Evolutionary conservation across 2,329 filamentous ascomycete genomes (phyloP).

Genomic region (Calonectria ilicicola): DNA sequence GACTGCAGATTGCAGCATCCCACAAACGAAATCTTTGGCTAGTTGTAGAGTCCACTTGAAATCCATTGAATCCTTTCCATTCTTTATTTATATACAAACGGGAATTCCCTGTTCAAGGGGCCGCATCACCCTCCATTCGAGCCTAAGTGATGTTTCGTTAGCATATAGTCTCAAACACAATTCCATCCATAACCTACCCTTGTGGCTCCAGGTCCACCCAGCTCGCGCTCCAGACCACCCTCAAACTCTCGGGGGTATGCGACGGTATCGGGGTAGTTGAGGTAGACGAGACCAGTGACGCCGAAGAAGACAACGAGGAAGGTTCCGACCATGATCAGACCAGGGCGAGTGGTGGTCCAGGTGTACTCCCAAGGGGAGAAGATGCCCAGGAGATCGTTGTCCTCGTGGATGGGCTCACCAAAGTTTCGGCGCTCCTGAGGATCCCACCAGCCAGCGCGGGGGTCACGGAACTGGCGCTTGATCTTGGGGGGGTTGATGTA

Average conservation of each 20-base stretch:
- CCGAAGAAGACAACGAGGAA: conserved; percentile 75
- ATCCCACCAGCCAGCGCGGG: conserved; percentile 95
- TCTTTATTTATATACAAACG: conserved; percentile 53
- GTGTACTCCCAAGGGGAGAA: conserved; percentile 93
- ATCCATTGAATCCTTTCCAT: conserved; percentile 37
- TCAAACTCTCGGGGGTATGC: conserved; percentile 78
- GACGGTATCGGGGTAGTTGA: conserved; percentile 78
- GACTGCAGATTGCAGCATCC: neutral
- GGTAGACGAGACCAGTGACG: conserved; percentile 75
- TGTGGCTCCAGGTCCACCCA: conserved; percentile 76
- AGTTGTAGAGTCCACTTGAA: conserved; percentile 13
- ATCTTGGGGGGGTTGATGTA: conserved; percentile 83
- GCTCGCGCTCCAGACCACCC: conserved; percentile 78
- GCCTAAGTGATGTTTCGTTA: conserved; percentile 55
- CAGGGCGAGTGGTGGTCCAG: conserved; percentile 79
- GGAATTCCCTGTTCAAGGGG: conserved; percentile 54
- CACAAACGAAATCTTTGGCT: conserved; percentile 7
- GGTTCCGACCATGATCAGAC: conserved; percentile 73
- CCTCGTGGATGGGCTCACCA: conserved; percentile 95
- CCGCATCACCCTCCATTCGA: conserved; percentile 66
- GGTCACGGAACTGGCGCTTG: conserved; percentile 94
- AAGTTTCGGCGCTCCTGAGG: conserved; percentile 97
- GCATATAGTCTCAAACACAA: conserved; percentile 11
- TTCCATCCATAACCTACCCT: conserved; percentile 65
- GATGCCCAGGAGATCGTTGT: conserved; percentile 91